phyloP scores from a whole-genome alignment of 805 yeast species.

The Pichia scutulata region DNA sequence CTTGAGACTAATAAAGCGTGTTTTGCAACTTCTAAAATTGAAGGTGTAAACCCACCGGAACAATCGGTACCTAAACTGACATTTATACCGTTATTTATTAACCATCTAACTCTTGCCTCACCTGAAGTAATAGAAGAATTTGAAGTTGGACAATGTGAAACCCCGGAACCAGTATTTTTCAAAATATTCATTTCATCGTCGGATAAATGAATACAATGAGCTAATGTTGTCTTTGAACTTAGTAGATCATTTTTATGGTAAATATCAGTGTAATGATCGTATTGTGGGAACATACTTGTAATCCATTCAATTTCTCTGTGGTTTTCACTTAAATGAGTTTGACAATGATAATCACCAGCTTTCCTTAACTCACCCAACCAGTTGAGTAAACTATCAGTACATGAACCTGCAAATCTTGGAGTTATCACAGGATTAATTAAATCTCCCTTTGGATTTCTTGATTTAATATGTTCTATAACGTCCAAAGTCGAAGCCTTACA shows the following conservation, averaged over 20 bases:
- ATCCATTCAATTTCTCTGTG: constrained; percentile 70
- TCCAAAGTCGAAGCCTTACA: constrained; percentile 46
- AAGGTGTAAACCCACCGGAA: constrained; percentile 68
- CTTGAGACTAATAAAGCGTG: constrained; percentile 68
- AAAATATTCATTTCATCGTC: constrained; percentile 58
- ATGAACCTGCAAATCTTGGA: constrained; percentile 91
- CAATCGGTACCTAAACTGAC: constrained; percentile 80
- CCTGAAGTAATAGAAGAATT: constrained; percentile 87
- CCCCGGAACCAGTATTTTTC: constrained; percentile 50
- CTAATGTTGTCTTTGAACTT: constrained; percentile 63
- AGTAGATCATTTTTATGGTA: constrained; percentile 60
- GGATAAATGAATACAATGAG: constrained; percentile 78
- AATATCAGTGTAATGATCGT: constrained; percentile 63
- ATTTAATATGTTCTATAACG: constrained; percentile 49
- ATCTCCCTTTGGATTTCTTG: constrained; percentile 45
- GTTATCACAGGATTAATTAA: constrained; percentile 70
- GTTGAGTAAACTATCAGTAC: constrained; percentile 53
- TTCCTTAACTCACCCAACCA: constrained; percentile 56
- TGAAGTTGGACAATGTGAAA: constrained; percentile 90
- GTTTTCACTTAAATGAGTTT: constrained; percentile 89
- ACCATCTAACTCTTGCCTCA: constrained; percentile 71
- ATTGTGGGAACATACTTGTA: constrained; percentile 60
- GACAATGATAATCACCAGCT: constrained; percentile 53
- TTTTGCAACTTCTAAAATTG: constrained; percentile 56
- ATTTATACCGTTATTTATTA: constrained; percentile 56